Evolutionary conservation across 2,329 filamentous ascomycete species (phyloP).

Genomic region (Aspergillus phoenicis): DNA sequence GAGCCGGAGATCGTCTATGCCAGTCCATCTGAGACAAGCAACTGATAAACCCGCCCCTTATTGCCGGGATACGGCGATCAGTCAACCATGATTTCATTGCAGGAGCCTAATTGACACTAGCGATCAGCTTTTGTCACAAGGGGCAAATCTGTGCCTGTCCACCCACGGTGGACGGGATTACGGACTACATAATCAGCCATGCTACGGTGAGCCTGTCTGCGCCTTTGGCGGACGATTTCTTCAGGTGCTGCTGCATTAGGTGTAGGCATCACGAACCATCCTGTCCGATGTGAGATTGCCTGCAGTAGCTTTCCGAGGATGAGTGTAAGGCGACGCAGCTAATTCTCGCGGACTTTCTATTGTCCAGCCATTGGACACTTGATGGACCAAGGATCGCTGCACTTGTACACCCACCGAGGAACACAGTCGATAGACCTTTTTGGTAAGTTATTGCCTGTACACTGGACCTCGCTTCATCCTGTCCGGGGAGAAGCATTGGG

Average conservation of each 20-base stretch:
- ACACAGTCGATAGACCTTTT: neutral
- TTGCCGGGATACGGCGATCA: neutral
- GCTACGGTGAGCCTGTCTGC: neutral
- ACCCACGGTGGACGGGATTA: neutral
- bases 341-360: neutral
- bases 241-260: neutral
- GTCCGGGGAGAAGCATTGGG: too few species aligned
- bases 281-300: neutral
- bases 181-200: neutral
- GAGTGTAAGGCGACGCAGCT: neutral
- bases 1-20: neutral
- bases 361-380: neutral
- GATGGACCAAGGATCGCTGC: neutral
- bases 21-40: neutral
- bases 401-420: too few species aligned
- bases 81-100: neutral
- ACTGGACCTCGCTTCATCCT: too few species aligned
- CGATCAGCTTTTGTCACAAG: neutral
- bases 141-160: neutral
- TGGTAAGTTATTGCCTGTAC: neutral
- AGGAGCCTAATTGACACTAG: constrained; percentile 1
- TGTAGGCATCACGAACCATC: neutral
- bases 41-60: constrained; percentile 3
- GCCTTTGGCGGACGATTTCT: neutral
- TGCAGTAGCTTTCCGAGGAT: neutral